Conservation (phyloP, 1,139 yeast species). For the Protomyces inouyei region DNA sequence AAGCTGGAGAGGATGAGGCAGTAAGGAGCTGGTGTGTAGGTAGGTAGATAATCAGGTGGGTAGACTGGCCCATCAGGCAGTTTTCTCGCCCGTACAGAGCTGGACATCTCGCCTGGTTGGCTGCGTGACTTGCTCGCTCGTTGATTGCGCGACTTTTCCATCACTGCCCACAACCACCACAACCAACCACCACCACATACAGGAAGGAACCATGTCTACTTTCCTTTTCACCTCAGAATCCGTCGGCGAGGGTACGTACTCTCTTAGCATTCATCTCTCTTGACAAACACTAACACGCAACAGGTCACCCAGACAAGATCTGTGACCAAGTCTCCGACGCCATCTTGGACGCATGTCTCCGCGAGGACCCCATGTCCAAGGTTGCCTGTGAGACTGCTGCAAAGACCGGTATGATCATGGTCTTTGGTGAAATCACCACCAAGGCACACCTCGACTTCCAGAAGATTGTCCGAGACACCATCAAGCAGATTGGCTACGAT, state of each 20-base stretch:
- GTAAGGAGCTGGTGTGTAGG: too few relatives aligned
- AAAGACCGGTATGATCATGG: slow-evolving; percentile 96
- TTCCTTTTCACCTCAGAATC: slow-evolving; percentile 31
- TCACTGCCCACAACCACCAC: too few relatives aligned
- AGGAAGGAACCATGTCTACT: slow-evolving; percentile 11
- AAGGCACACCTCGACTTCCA: slow-evolving; percentile 93
- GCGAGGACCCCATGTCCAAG: slow-evolving; percentile 93
- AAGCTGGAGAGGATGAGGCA: too few relatives aligned
- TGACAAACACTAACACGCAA: neutral
- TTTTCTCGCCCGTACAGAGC: too few relatives aligned
- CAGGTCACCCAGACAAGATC: slow-evolving; percentile 43
- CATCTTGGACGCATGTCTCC: slow-evolving; percentile 93
- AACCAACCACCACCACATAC: neutral
- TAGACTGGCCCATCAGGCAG: too few relatives aligned
- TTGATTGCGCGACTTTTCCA: too few relatives aligned
- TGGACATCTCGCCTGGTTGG: too few relatives aligned
- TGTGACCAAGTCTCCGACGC: slow-evolving; percentile 99
- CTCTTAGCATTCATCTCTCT: neutral
- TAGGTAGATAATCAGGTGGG: too few relatives aligned
- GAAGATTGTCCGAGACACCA: slow-evolving; percentile 94
- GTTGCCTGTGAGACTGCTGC: slow-evolving; percentile 99
- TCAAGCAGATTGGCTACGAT: slow-evolving; percentile 97
- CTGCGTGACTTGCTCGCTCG: too few relatives aligned
- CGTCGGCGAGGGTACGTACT: slow-evolving; percentile 28
- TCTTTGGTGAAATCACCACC: slow-evolving; percentile 98